Evolutionary conservation across 225 moss, liverwort and hornwort species (phyloP), one percentile per base, ranked within the genome.

Genomic region (Antitrichia curtipendula): DNA sequence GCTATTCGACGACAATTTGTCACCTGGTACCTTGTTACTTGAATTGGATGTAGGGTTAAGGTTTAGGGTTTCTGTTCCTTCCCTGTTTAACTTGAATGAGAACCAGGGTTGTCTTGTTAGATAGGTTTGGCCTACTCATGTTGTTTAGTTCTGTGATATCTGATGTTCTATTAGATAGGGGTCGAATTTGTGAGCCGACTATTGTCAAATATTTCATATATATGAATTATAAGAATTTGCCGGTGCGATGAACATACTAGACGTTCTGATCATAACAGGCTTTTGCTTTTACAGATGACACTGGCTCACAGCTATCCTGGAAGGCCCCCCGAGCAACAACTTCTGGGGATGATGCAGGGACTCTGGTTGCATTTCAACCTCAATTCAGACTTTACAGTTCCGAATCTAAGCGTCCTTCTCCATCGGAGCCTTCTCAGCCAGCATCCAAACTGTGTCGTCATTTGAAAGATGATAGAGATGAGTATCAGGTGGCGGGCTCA

Each of bases 381-480:
- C 87, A 90, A 49, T 50, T 78, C 34, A 60, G 88, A 36, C 57
- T 84, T 83, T 60, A 59, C 59, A 88, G 88, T 74, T 82, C 90
- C 27, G 88, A 90, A 84, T 71, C 86, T 53, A 90, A 87, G 82
- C 74, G 92, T 74, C 85, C 83, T 71, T 32, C 72, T 59, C 85
- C 85, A 71, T 36, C 80, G 24, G 60, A 87, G 31, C 28, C 83
- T 78, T 83, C 86, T 43, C 90, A 80, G 65, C 83, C 86, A 36
- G 58, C 84, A 72, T 88, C 86, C 84, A 90, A 84, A 84, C 68
- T 88, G 32, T 86, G 83, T 38, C 83, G 86, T 66, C 88, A 84
- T 65, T 28, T 75, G 31, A 54, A 79, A 69, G 70, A 86, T 61
- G 75, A 86, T n/a, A 77, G 82, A n/a, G 95, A 94, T 82, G 89